Evolutionary conservation across 768 basidiomycete species (phyloP).

Genomic region (Phlegmacium glaucopus): DNA sequence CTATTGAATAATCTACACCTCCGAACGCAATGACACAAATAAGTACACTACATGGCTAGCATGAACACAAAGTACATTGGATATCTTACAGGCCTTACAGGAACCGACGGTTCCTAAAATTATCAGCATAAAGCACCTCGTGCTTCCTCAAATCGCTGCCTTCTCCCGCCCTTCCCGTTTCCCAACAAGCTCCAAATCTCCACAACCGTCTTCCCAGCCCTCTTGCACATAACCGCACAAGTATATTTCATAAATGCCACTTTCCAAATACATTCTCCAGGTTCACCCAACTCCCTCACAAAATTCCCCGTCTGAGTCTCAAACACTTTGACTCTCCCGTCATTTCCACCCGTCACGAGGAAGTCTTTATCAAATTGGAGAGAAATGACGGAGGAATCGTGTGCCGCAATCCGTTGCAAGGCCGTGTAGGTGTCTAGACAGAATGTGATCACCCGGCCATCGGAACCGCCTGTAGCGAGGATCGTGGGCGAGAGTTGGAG

Average conservation of each 20-base stretch:
- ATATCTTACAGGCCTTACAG: too few species aligned
- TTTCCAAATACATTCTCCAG: conserved; percentile 86
- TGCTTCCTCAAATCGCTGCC: too few species aligned
- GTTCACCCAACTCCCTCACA: conserved; percentile 75
- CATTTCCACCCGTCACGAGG: conserved; percentile 82
- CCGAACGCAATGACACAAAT: too few species aligned
- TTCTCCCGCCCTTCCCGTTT: background rate
- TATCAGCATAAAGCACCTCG: too few species aligned
- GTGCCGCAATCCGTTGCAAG: conserved; percentile 75
- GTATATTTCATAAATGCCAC: conserved; percentile 61
- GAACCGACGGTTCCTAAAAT: too few species aligned
- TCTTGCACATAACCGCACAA: conserved; percentile 78
- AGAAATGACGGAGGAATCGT: conserved; percentile 83
- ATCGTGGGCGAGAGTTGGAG: conserved; percentile 69
- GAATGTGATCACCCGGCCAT: conserved; percentile 65
- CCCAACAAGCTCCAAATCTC: conserved; percentile 74
- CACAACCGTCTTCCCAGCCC: conserved; percentile 78
- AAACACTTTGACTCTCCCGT: conserved; percentile 77
- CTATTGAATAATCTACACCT: too few species aligned
- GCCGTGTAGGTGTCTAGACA: conserved; percentile 35
- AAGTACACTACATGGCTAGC: too few species aligned
- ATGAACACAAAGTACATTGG: too few species aligned
- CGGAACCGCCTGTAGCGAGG: conserved; percentile 83
- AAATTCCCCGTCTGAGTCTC: conserved; percentile 61
- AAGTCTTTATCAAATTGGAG: conserved; percentile 84